Base-by-base conservation (phyloP, 345 rosid species). In the Punica granatum region DNA sequence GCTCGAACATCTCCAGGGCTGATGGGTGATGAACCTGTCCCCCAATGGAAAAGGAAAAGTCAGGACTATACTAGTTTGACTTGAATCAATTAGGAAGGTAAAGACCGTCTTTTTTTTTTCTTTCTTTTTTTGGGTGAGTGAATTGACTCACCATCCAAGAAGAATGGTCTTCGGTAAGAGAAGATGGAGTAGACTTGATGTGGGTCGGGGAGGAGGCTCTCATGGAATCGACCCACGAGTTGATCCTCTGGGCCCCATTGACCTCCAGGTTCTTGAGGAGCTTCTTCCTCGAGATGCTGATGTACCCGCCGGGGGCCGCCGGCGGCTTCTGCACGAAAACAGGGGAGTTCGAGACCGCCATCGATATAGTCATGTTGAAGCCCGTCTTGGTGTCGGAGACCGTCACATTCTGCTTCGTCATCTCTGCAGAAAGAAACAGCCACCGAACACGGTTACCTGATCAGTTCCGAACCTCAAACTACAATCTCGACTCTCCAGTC, bases 121-220 rank as follows among this genome's bases (percentile, higher is more conserved):
- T n/a, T n/a, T n/a, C n/a, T n/a, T n/a, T n/a, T n/a, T n/a, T 32
- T 15, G 0, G 4, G n/a, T 23, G 28, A n/a, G n/a, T 51, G 26
- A 23, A n/a, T 51, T 41, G 49, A 36, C 79, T 75, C 66, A 78
- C 82, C 43, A 58, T 66, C 77, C 77, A 78, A 31, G 79, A 68
- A 34, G 32, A 15, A 23, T 73, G 75, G 51, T 79, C 76, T 4
- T 63, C 66, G 2, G 39, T 19, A 19, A 39, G 31, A 28, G 66
- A n/a, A 2, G 32, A 26, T 1, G 75, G 53, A 31, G 75, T 58
- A 2, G 75, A 32, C 42, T 73, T 73, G 46, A 71, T 13, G 60
- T 71, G 83, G 54, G 83, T 79, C 49, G 83, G 83, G 2, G 83
- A 79, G 1, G 83, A 76, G 35, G 80, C 78, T 69, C 60, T 73